Conservation (phyloP, 495 filamentous ascomycete species). For the Penicillium taxi region DNA sequence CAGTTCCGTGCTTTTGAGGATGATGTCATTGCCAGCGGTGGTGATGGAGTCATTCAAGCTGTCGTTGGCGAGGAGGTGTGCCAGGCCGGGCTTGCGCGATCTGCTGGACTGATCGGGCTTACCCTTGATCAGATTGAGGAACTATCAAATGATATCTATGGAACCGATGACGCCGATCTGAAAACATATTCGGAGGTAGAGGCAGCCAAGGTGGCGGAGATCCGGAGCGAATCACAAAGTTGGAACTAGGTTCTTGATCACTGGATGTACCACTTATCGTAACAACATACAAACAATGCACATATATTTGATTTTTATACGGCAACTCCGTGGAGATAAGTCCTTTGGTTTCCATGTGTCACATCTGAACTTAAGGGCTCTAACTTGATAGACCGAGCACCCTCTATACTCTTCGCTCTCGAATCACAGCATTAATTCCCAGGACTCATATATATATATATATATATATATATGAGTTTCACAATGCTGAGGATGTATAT, state of each 20-base stretch:
- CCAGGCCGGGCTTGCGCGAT: constrained; percentile 30
- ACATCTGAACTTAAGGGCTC: too few relatives aligned
- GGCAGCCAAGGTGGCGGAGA: constrained; percentile 20
- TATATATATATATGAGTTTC: too few relatives aligned
- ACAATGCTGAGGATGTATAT: too few relatives aligned
- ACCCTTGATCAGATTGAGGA: constrained; percentile 35
- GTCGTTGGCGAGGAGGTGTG: constrained; percentile 35
- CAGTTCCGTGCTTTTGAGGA: constrained; percentile 28
- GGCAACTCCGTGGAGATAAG: background rate
- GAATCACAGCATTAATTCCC: too few relatives aligned
- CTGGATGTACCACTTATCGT: too few relatives aligned
- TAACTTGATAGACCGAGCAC: too few relatives aligned
- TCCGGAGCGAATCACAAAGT: constrained; percentile 21
- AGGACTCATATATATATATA: too few relatives aligned
- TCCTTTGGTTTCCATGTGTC: too few relatives aligned
- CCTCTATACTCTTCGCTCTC: too few relatives aligned
- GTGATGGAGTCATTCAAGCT: constrained; percentile 32
- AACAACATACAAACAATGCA: too few relatives aligned
- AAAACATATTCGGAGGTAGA: constrained; percentile 25
- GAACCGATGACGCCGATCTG: constrained; percentile 23
- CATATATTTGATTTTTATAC: background rate
- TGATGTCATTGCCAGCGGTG: constrained; percentile 31
- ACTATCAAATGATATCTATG: constrained; percentile 27
- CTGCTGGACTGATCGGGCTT: constrained; percentile 31
- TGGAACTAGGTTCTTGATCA: constrained; percentile 9